Percentiles rank a stretch among this genome's conserved stretches.
Evolutionary conservation across 805 yeast genomes (phyloP).

Genomic region (Kodamaea laetipori): DNA sequence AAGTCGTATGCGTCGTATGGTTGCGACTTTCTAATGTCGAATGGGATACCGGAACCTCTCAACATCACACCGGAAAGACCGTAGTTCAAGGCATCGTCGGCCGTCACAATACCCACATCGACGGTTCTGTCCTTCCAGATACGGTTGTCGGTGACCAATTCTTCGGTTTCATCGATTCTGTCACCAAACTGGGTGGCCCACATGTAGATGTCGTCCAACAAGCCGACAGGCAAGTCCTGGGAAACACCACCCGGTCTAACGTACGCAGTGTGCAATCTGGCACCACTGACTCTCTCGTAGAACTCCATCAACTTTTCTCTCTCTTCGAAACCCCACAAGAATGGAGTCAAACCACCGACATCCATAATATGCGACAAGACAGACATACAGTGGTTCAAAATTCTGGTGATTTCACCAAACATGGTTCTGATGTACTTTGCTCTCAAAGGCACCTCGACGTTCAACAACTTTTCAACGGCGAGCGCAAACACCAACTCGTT

Average conservation of each 20-base stretch:
- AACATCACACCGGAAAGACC: slow-evolving; percentile 85
- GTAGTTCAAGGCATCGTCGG: slow-evolving; percentile 84
- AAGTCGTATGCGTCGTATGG: slow-evolving; percentile 89
- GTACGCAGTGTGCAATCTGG: slow-evolving; percentile 85
- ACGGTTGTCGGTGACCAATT: slow-evolving; percentile 84
- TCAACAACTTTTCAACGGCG: slow-evolving; percentile 82
- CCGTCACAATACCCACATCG: slow-evolving; percentile 77
- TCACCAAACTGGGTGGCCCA: slow-evolving; percentile 97
- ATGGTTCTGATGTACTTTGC: slow-evolving; percentile 82
- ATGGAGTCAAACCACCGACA: slow-evolving; percentile 91
- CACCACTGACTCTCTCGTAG: slow-evolving; percentile 88
- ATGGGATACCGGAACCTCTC: slow-evolving; percentile 88
- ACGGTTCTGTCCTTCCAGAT: slow-evolving; percentile 88
- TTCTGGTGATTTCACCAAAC: slow-evolving; percentile 84
- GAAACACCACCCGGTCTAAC: slow-evolving; percentile 92
- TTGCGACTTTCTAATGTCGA: slow-evolving; percentile 80
- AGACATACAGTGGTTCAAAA: slow-evolving; percentile 84
- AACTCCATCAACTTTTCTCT: slow-evolving; percentile 92
- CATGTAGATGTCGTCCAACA: slow-evolving; percentile 88
- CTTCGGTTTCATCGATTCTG: slow-evolving; percentile 88
- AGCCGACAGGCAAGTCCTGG: slow-evolving; percentile 83
- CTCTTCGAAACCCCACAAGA: slow-evolving; percentile 93
- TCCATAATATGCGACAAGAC: slow-evolving; percentile 89
- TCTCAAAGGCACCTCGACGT: slow-evolving; percentile 82
- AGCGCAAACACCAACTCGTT: slow-evolving; percentile 82